Base-by-base conservation (phyloP, 2,329 filamentous ascomycete species). In the Diaporthe sp. region DNA sequence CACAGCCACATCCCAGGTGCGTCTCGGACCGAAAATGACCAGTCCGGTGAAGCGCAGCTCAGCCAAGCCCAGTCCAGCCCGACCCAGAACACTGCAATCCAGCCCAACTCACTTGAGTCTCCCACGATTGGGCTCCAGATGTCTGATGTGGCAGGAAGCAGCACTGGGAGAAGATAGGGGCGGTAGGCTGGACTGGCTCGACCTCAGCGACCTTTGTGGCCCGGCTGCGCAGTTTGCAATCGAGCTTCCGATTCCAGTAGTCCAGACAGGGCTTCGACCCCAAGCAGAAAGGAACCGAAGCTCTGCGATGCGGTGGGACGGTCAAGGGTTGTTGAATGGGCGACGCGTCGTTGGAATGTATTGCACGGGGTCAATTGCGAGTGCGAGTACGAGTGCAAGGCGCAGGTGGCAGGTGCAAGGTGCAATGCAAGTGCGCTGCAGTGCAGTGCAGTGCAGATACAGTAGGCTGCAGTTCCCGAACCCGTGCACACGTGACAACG, bases 401-500 rank as follows among this genome's bases (percentile, higher is more conserved):
- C 28, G 42, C 61, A 49, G 60, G 39, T 12, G 25, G 25, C 12
- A 28, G 37, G 37, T 39, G 37, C 2, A 19, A 65, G 39, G 31
- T 39, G 57, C 57, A 58, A 13, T 4, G 55, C 57, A 60, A 9
- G 10, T 58, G 37, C 19, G 55, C 17, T 22, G 55, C 51, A 37
- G 55, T 39, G 37, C 37, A 39, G 34, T 39, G 57, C 57, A 60
- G 12, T 4, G 55, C 57, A 60, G 19, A 12, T 58, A 34, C 34
- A 34, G 34, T 34, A 39, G 10, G 55, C 31, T 22, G 55, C 51
- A 37, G 55, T 39, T 39, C 37, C 13, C 6, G 37, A 49, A 22
- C 57, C 22, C 57, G n/a, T 12, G 60, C 13, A 7, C 58, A 62
- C 60, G 60, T 62, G 60, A 62, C 60, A 17, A 12, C 39, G 60